Evolutionary conservation across 495 filamentous ascomycete species (phyloP).

Genomic region (Podospora anserina): DNA sequence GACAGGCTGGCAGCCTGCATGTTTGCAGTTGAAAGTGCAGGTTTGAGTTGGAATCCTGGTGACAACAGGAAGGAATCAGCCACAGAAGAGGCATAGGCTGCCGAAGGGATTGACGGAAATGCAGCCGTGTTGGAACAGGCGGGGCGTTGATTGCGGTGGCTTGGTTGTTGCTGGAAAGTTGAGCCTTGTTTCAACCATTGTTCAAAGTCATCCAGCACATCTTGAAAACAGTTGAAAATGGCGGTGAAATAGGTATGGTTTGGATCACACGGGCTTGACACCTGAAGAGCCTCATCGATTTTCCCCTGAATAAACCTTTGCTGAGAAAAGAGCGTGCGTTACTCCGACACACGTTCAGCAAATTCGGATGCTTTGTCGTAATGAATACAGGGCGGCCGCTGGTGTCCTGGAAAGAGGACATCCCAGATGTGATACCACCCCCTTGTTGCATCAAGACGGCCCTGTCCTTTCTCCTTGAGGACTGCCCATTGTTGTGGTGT

Average conservation of each 20-base stretch:
- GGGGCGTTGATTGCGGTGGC: not conserved
- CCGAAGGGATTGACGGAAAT: not conserved
- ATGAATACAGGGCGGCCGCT: no score
- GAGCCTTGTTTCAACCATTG: not conserved
- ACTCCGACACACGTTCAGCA: no score
- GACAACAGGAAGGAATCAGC: not conserved
- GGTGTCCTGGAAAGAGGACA: no score
- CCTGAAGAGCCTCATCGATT: not conserved
- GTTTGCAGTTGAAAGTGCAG: not conserved
- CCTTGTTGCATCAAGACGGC: no score
- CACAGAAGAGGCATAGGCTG: not conserved
- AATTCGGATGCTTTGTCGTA: no score
- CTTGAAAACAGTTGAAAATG: not conserved
- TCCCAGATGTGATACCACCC: no score
- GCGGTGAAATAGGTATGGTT: not conserved
- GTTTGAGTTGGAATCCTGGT: not conserved
- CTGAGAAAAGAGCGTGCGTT: not conserved
- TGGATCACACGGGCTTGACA: not conserved
- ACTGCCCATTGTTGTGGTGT: no score
- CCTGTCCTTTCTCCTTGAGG: no score
- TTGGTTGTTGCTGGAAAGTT: not conserved
- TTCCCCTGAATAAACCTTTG: not conserved
- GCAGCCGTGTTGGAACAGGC: not conserved
- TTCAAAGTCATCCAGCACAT: not conserved
- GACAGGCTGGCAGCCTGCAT: not conserved